Percentiles rank a stretch among this genome's conserved stretches.
Conservation (phyloP, 2,329 filamentous ascomycete species). For the Dothistroma septosporum region DNA sequence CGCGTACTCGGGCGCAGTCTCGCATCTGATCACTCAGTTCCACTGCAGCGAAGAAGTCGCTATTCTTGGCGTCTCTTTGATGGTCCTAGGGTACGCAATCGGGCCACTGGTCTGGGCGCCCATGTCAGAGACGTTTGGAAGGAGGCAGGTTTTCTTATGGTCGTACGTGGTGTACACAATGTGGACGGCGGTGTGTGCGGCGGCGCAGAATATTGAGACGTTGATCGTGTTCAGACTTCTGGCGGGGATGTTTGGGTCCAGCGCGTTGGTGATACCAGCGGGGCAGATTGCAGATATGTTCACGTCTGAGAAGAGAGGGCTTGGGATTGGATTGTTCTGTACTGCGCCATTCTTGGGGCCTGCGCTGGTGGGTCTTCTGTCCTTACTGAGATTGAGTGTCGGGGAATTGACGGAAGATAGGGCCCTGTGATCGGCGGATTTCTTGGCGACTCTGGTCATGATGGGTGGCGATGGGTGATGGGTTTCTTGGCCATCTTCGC, state of each 20-base stretch:
- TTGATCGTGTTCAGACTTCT: constrained; percentile 43
- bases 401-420: too few relatives aligned
- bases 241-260: constrained; percentile 39
- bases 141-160: constrained; percentile 32
- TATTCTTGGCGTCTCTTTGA: constrained; percentile 59
- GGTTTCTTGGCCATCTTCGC: constrained; percentile 59
- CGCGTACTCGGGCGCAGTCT: constrained; percentile 57
- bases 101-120: constrained; percentile 53
- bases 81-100: constrained; percentile 57
- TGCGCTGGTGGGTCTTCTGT: constrained; percentile 23
- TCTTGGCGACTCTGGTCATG: constrained; percentile 49
- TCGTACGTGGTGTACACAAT: constrained; percentile 33
- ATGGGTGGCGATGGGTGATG: constrained; percentile 62
- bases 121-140: constrained; percentile 59
- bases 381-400: too few relatives aligned
- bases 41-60: constrained; percentile 47
- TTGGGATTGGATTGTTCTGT: constrained; percentile 60
- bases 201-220: constrained; percentile 39
- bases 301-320: constrained; percentile 34
- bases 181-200: constrained; percentile 38
- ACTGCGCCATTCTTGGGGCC: constrained; percentile 63
- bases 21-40: constrained; percentile 53
- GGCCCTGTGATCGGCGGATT: constrained; percentile 63
- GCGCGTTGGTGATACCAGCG: constrained; percentile 40
- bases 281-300: constrained; percentile 45